Base-by-base conservation (phyloP, 2,329 filamentous ascomycete genomes). In the Aspergillus puulaauensis region DNA sequence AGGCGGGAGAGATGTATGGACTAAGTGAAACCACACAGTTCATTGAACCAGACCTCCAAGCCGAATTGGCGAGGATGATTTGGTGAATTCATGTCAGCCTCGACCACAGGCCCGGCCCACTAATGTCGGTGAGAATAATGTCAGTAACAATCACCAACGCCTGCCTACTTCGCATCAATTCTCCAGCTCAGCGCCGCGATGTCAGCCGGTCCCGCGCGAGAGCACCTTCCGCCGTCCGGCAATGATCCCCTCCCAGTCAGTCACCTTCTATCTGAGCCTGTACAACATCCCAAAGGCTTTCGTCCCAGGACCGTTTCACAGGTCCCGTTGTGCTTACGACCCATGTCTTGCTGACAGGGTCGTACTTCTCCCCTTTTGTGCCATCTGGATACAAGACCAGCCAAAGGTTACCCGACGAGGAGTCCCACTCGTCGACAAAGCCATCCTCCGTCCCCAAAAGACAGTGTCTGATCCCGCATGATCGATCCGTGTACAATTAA, bases 321-420 rank as follows among this genome's bases (percentile, higher is more conserved):
- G 43, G 35, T 17, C n/a, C 33, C 35, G 41, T 23, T 15, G 21
- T n/a, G n/a, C 41, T 21, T 17, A 43, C 31, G 9, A 56, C 82
- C 87, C 87, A 90, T 52, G 73, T 75, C 66, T 88, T 83, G 6
- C 84, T 86, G 0, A 71, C 73, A 1, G 86, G 87, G 68, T 90
- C 84, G 72, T 90, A 90, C 0, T 86, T 80, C 71, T 89, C 84
- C 0, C 85, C 86, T 47, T 85, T 86, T 1, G 87, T 89, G 0
- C 87, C 87, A 68, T 90, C 87, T 0, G 87, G 87, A 68, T 89
- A 90, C 17, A 90, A 64, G 4, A 90, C 82, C 53, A 90, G 70
- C 19, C 76, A 78, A 1, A 86, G 86, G 14, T 52, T 48, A 50
- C 52, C 52, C 23, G 55, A 57, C 3, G 57, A 50, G 3, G 49